A percentile compares a stretch with the other conserved stretches of the same genome.
These are phyloP conservation scores for Glomus cerebriforme DNA, from an alignment of 192 early-diverging fungal genomes.

Conservation along the genomic window DNA sequence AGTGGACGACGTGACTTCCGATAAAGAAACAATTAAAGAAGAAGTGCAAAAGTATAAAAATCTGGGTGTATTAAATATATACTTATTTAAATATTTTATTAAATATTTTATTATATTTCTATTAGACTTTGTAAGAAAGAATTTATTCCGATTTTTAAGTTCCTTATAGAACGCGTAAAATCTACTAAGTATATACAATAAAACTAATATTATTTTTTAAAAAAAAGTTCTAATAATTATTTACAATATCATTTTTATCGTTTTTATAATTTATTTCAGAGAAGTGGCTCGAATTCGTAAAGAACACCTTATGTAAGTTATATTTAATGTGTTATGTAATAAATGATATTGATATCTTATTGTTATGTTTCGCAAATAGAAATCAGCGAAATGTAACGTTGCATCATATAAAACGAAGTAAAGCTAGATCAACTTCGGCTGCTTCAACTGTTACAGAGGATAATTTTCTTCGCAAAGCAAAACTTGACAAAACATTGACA, in stretches of 20 bases:
- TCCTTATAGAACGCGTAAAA: conserved; percentile 25
- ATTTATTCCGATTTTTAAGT: conserved; percentile 25
- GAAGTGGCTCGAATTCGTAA: conserved; percentile 6
- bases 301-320: neutral
- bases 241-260: neutral
- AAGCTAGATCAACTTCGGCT: neutral
- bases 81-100: neutral
- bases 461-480: neutral
- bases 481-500: conserved; percentile 23
- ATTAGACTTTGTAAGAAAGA: conserved; percentile 27
- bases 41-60: conserved; percentile 20
- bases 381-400: neutral
- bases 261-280: neutral
- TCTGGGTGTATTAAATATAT: neutral
- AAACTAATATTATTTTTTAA: neutral
- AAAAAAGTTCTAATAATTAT: neutral
- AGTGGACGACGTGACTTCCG: neutral
- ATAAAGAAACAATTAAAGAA: neutral
- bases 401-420: conserved; percentile 7
- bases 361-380: neutral
- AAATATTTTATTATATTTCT: neutral
- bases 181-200: conserved; percentile 17
- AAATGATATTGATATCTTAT: neutral
- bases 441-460: neutral
- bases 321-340: neutral